These are phyloP conservation scores for Diutina ranongensis DNA, from an alignment of 1,139 yeast genomes.

Conservation along the genomic window DNA sequence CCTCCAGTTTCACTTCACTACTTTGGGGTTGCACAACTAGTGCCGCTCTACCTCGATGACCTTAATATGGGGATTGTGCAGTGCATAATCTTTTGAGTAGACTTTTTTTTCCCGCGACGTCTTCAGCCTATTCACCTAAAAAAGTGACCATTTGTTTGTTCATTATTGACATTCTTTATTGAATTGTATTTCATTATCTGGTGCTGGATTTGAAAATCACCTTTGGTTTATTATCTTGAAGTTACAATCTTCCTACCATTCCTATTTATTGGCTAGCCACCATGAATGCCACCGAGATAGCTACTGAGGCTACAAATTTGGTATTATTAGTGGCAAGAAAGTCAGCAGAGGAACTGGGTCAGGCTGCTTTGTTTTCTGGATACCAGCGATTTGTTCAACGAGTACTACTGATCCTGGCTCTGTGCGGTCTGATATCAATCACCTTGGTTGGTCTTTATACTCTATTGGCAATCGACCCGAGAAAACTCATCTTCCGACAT, in stretches of 20 bases:
- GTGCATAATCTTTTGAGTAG: neutral
- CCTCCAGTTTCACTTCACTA: no score
- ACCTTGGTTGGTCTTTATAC: conserved; percentile 24
- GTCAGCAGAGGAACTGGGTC: neutral
- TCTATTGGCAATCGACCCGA: conserved; percentile 49
- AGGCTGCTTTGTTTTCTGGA: neutral
- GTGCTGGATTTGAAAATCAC: no score
- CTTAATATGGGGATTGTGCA: neutral
- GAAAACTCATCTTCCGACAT: conserved; percentile 56
- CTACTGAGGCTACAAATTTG: neutral
- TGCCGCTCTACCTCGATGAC: neutral
- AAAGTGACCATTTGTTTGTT: no score
- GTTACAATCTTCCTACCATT: no score
- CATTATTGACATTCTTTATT: no score
- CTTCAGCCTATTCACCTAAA: no score
- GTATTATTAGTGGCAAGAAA: neutral
- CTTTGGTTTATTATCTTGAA: no score
- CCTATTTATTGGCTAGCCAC: no score
- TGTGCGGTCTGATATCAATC: conserved; percentile 5
- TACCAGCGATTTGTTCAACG: conserved; percentile 1
- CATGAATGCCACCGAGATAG: neutral
- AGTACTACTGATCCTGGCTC: conserved; percentile 4
- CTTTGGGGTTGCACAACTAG: no score
- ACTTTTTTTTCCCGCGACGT: conserved; percentile 3
- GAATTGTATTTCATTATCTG: no score